Percentiles rank a stretch among this genome's conserved stretches.
Conservation (phyloP, 805 yeast species). For the Ascoidea tarda region DNA sequence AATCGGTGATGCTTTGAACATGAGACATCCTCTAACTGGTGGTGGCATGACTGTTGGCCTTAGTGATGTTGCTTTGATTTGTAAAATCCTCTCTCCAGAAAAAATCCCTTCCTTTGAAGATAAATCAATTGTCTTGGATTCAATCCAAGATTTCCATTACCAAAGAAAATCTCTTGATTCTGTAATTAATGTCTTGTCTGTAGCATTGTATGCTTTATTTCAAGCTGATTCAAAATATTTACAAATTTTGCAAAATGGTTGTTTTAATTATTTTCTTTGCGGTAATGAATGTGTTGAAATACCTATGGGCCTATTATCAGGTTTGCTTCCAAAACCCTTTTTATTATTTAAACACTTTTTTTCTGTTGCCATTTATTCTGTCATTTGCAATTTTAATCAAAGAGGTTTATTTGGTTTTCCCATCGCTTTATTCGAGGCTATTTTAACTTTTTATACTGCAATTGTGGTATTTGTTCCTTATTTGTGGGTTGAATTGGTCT, state of each 20-base stretch:
- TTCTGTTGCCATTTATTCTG: conserved; percentile 77
- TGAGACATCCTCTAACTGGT: conserved; percentile 97
- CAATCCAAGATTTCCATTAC: conserved; percentile 53
- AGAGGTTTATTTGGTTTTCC: conserved; percentile 60
- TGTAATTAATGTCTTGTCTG: conserved; percentile 79
- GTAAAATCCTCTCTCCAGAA: conserved; percentile 44
- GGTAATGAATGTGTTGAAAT: conserved; percentile 73
- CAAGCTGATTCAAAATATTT: conserved; percentile 70
- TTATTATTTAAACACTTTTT: conserved; percentile 75
- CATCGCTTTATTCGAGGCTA: conserved; percentile 52
- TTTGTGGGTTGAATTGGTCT: conserved; percentile 36
- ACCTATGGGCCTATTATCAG: conserved; percentile 77
- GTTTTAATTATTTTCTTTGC: conserved; percentile 69
- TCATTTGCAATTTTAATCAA: conserved; percentile 49
- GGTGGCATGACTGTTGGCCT: conserved; percentile 99
- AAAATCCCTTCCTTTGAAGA: conserved; percentile 41
- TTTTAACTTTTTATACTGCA: conserved; percentile 62
- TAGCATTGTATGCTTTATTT: conserved; percentile 80
- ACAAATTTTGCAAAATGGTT: conserved; percentile 66
- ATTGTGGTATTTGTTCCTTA: conserved; percentile 69
- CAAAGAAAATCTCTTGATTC: conserved; percentile 69
- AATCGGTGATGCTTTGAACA: conserved; percentile 87
- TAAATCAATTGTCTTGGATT: conserved; percentile 38
- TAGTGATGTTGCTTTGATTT: conserved; percentile 64
- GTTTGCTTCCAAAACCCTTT: conserved; percentile 64